These are phyloP conservation scores for Evernia prunastri DNA, from an alignment of 495 filamentous ascomycete genomes.

Conservation along the genomic window DNA sequence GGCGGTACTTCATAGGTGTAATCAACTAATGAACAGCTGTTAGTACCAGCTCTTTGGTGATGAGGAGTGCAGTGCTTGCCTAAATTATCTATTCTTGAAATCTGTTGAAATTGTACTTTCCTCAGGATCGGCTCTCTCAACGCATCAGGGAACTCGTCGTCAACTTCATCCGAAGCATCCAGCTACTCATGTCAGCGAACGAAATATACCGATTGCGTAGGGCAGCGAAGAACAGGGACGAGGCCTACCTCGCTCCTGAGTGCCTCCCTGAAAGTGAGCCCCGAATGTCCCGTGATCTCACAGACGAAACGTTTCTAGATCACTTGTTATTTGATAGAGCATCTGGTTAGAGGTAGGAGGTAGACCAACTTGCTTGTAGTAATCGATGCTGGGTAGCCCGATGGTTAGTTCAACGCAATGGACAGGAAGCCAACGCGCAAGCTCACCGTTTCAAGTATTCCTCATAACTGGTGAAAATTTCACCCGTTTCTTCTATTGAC, in stretches of 20 bases:
- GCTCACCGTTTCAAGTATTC: conserved; percentile 72
- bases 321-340: not conserved
- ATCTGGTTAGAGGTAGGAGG: not conserved
- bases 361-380: conserved; percentile 73
- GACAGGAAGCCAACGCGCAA: not conserved
- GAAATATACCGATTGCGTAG: not conserved
- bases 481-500: conserved; percentile 81
- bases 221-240: not conserved
- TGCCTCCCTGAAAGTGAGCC: conserved; percentile 89
- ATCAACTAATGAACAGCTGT: conserved; percentile 47
- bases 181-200: conserved; percentile 43
- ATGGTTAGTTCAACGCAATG: conserved; percentile 25
- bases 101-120: conserved; percentile 82
- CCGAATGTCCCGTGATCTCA: conserved; percentile 89
- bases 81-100: conserved; percentile 84
- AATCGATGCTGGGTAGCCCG: conserved; percentile 62
- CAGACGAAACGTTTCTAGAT: conserved; percentile 79
- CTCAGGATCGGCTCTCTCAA: conserved; percentile 86
- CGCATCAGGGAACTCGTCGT: conserved; percentile 83
- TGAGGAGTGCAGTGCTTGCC: conserved; percentile 44
- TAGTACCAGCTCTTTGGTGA: conserved; percentile 23
- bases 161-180: conserved; percentile 80
- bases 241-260: conserved; percentile 80
- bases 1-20: conserved; percentile 55
- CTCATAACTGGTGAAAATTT: conserved; percentile 86